These are phyloP conservation scores for Cladorrhinum sp. DNA, from an alignment of 2,329 filamentous ascomycete genomes.

Conservation along the genomic window DNA sequence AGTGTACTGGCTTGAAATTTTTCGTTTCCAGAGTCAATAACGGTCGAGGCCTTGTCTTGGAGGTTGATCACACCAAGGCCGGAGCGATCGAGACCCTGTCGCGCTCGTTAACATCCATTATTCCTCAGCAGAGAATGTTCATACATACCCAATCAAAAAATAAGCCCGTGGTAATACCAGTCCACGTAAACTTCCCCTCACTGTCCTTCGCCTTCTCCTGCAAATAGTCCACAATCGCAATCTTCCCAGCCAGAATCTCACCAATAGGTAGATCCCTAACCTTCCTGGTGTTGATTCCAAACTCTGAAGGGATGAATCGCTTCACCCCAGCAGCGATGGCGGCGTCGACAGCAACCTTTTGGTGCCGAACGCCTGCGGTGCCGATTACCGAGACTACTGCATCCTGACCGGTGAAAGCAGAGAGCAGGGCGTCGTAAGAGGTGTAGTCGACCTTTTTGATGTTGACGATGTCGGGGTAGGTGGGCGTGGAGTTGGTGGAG, in stretches of 20 bases:
- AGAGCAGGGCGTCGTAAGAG: conserved; percentile 40
- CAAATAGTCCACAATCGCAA: conserved; percentile 48
- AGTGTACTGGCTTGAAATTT: conserved; percentile 51
- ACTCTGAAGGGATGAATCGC: conserved; percentile 58
- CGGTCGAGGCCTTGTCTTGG: conserved; percentile 45
- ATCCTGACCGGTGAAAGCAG: conserved; percentile 51
- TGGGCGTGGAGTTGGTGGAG: conserved; percentile 33
- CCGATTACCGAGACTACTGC: conserved; percentile 52
- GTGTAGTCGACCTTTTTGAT: conserved; percentile 47
- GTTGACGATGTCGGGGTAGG: conserved; percentile 36
- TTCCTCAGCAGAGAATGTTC: neutral
- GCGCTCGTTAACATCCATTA: neutral
- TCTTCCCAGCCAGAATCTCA: conserved; percentile 30
- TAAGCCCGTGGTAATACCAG: conserved; percentile 53
- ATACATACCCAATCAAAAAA: conserved; percentile 59
- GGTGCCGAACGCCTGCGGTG: conserved; percentile 39
- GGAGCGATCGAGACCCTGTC: conserved; percentile 44
- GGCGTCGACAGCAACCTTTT: conserved; percentile 52
- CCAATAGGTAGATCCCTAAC: conserved; percentile 27
- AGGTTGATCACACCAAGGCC: conserved; percentile 54
- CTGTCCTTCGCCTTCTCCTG: conserved; percentile 44
- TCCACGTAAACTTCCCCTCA: conserved; percentile 55
- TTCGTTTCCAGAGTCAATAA: conserved; percentile 56
- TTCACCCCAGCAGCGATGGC: conserved; percentile 54
- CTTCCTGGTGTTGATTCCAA: conserved; percentile 36